Evolutionary conservation across 2,329 filamentous ascomycete species (phyloP).

Genomic region (Colletotrichum karsti): DNA sequence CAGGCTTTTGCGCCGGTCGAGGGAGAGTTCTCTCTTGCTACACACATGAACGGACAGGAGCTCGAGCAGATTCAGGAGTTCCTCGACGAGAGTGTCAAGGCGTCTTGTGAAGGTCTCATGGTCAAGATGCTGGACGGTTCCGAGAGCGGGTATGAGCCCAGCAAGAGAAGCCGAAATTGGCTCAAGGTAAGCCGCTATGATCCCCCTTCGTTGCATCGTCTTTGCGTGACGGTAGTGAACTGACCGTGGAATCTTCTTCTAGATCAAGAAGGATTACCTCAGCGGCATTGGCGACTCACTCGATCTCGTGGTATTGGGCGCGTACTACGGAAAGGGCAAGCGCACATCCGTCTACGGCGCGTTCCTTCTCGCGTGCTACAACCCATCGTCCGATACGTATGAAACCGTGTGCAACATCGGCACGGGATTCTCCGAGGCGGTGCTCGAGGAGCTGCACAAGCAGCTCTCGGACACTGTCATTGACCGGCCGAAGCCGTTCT

Average conservation of each 20-base stretch:
- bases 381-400: constrained; percentile 80
- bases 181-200: constrained; percentile 73
- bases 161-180: constrained; percentile 97
- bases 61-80: constrained; percentile 93
- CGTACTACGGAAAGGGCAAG: constrained; percentile 94
- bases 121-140: constrained; percentile 98
- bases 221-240: neutral
- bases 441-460: constrained; percentile 86
- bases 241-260: neutral
- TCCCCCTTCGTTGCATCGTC: neutral
- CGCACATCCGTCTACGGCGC: constrained; percentile 95
- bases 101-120: constrained; percentile 97
- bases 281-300: constrained; percentile 93
- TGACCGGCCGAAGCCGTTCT: constrained; percentile 92
- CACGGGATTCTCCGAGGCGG: constrained; percentile 94
- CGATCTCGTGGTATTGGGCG: constrained; percentile 93
- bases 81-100: constrained; percentile 93
- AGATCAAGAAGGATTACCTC: constrained; percentile 99
- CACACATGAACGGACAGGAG: constrained; percentile 85
- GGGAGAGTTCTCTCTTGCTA: constrained; percentile 92
- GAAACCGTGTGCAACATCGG: constrained; percentile 99
- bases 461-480: constrained; percentile 82
- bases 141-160: constrained; percentile 95
- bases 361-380: constrained; percentile 95
- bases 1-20: constrained; percentile 79